Evolutionary conservation across 2,329 filamentous ascomycete species (phyloP), one percentile per base, ranked within the genome.

Genomic region (Diaporthe batatas): DNA sequence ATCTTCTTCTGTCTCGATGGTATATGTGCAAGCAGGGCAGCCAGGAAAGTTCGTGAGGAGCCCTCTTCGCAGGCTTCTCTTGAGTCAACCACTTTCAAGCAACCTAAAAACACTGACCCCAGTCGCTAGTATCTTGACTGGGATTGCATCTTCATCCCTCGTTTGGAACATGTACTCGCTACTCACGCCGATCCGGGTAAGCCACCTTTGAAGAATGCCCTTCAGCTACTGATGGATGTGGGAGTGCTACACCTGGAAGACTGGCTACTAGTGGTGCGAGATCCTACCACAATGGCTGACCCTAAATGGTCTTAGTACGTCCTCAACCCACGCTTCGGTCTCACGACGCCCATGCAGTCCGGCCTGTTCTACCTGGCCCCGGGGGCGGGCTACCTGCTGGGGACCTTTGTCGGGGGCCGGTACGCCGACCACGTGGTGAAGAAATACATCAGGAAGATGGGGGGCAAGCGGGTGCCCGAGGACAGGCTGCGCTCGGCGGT

Each of bases 131-230:
- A 82, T 91, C 53, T 83, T 89, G 74, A 85, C 85, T 25, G 89
- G 87, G 1, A 77, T 92, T 2, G 90, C 90, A 0, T 87, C 87
- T 16, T 88, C 86, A 1, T 84, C 87, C 23, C 84, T 94, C 0
- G 88, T 93, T 18, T 94, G 91, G 90, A 93, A 93, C 80, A 92
- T 93, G 83, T 93, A 93, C 80, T 87, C 86, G 3, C 86, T 93
- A 0, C 84, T 93, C 10, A 93, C 91, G 0, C 90, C 89, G 0
- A 93, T 93, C 73, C 89, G 91, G 34, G 62, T 67, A 67, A 67
- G 62, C 32, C 25, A 7, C 12, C 39, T 39, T 23, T 6, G 12
- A 5, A 25, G 21, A 21, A 10, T 53, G 1, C 16, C 29, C 29
- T 10, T 18, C 34, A 2, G 3, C 25, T 2, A 18, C 6, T 34